Conservation (phyloP, 2,329 filamentous ascomycete species). For the Cladosporium sp. region DNA sequence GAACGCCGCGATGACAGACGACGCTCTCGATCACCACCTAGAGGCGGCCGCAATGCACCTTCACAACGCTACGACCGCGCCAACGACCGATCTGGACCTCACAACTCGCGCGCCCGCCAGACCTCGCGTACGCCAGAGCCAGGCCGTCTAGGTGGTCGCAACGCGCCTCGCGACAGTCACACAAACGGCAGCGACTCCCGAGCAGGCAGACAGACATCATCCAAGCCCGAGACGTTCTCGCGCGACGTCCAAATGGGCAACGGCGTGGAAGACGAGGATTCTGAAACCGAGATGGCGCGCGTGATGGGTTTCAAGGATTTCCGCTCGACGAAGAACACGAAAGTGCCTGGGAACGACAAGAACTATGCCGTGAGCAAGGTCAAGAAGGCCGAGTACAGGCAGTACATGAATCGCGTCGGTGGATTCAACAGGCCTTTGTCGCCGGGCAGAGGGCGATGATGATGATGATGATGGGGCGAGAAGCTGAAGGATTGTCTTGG, state of each 20-base stretch:
- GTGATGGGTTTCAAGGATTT: slow-evolving; percentile 91
- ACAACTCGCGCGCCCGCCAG: slow-evolving; percentile 3
- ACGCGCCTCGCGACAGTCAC: slow-evolving; percentile 13
- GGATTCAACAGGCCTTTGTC: slow-evolving; percentile 73
- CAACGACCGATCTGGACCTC: slow-evolving; percentile 16
- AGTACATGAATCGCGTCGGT: slow-evolving; percentile 89
- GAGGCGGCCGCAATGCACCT: slow-evolving; percentile 14
- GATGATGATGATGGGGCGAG: background rate
- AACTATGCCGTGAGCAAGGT: slow-evolving; percentile 79
- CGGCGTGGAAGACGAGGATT: slow-evolving; percentile 48
- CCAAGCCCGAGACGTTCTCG: slow-evolving; percentile 9
- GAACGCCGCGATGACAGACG: slow-evolving; percentile 27
- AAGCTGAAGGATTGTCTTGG: background rate
- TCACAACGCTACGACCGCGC: slow-evolving; percentile 19
- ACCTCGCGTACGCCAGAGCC: slow-evolving; percentile 4
- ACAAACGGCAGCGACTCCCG: slow-evolving; percentile 10
- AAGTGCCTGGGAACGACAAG: slow-evolving; percentile 78
- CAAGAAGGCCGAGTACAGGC: slow-evolving; percentile 90
- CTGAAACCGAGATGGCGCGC: slow-evolving; percentile 69
- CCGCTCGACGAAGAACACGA: slow-evolving; percentile 79
- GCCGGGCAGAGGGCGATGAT: slow-evolving; percentile 2
- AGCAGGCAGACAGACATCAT: slow-evolving; percentile 7
- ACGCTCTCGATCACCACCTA: slow-evolving; percentile 23
- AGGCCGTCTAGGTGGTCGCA: slow-evolving; percentile 9
- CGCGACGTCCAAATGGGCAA: slow-evolving; percentile 21